Evolutionary conservation across 495 filamentous ascomycete genomes (phyloP).

Genomic region (Daldinia bambusicola): DNA sequence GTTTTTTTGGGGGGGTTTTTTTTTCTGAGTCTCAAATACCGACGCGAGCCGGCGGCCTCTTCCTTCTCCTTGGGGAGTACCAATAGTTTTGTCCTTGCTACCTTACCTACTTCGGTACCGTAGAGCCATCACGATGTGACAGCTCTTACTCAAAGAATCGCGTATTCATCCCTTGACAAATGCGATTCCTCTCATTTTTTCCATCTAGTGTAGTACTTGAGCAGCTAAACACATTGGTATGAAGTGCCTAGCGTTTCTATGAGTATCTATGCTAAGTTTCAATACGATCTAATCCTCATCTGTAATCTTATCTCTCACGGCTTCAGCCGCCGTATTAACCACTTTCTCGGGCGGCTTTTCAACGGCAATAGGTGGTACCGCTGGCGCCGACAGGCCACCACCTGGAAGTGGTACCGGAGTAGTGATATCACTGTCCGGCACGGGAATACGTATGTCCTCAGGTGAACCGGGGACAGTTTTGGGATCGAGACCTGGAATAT

Average conservation of each 20-base stretch:
- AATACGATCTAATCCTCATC: slow-evolving; percentile 55
- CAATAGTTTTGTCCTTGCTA: neutral
- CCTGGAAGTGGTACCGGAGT: slow-evolving; percentile 37
- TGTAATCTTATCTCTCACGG: slow-evolving; percentile 58
- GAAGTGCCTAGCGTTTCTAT: neutral
- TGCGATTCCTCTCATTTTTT: neutral
- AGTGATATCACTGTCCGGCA: slow-evolving; percentile 58
- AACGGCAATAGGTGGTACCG: slow-evolving; percentile 45
- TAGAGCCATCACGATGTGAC: neutral
- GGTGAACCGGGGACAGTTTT: slow-evolving; percentile 71
- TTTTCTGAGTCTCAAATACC: neutral
- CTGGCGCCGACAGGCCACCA: slow-evolving; percentile 50
- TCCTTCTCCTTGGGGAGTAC: neutral
- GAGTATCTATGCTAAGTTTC: neutral
- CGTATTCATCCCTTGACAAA: slow-evolving; percentile 18
- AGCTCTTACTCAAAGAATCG: neutral
- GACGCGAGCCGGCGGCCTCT: neutral
- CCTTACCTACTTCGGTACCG: neutral
- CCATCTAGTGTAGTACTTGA: neutral
- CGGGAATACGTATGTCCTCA: slow-evolving; percentile 85
- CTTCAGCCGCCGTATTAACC: slow-evolving; percentile 56
- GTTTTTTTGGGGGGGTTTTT: neutral
- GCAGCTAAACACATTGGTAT: neutral
- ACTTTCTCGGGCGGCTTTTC: slow-evolving; percentile 57
- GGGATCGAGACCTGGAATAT: slow-evolving; percentile 65